Evolutionary conservation across 164 flowering plant genomes (phyloP), one percentile per base, ranked within the genome.

Genomic region (Vitis labrusca): DNA sequence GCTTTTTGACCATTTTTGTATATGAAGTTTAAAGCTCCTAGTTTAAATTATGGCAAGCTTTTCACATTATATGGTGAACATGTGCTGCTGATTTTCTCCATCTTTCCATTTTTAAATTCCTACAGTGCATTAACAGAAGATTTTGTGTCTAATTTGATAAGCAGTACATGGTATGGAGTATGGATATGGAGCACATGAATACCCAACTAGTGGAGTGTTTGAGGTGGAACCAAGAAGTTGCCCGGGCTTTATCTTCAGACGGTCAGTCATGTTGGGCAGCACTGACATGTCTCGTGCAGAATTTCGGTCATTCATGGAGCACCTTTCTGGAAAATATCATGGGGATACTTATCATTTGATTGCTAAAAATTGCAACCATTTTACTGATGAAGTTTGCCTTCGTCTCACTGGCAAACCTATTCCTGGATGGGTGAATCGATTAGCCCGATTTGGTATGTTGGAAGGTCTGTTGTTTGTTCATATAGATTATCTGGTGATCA

Each of bases 391-490:
- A 72, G 90, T 92, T 37, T 82, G 85, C 68, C 37, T 53, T 78
- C 85, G 74, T 54, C 84, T 94, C 63, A 91, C 90, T n/a, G 99
- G 99, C 59, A 91, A 90, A 76, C 76, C 85, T 58, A 91, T 91
- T 76, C 98, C 99, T 70, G 94, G 98, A 44, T 94, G 99, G 99
- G 96, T 94, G 52, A 94, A 94, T 79, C 87, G 99, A 48, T 82
- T 95, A 51, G 98, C 99, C 59, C 83, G 87, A 78, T 52, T 92
- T 73, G 99, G 99, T 95, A 78, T 81, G 79, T 50, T 16, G 23
- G 6, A n/a, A 56, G 27, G 12, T 48, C 60, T 32, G 10, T 60
- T 52, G 32, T 67, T 66, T n/a, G 11, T 50, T 19, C 15, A 60
- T n/a, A 19, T n/a, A 16, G 9, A 61, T 14, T 37, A 61, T 32